These are phyloP conservation scores for Ustilago hordei DNA, from an alignment of 1,284 basidiomycete genomes.

Conservation along the genomic window DNA sequence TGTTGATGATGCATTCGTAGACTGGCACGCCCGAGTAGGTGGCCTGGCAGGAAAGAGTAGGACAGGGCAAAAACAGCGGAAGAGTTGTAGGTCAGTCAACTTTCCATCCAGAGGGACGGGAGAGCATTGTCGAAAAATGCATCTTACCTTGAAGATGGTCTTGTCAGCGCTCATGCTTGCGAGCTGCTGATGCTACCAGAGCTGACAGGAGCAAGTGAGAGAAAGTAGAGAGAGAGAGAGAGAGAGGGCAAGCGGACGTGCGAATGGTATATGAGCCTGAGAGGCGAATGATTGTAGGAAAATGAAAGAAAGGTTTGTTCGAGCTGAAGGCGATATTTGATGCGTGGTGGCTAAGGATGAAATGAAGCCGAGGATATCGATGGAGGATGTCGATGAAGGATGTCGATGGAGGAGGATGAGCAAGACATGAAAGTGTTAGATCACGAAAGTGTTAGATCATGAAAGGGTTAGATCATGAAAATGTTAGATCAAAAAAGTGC, in stretches of 20 bases:
- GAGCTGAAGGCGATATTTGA: not conserved
- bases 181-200: not conserved
- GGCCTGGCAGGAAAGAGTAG: slow-evolving; percentile 54
- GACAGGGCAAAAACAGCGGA: not conserved
- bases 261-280: not conserved
- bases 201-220: not conserved
- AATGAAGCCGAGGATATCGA: not conserved
- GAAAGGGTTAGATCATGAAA: not conserved
- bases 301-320: not conserved
- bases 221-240: not conserved
- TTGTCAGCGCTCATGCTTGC: slow-evolving; percentile 45
- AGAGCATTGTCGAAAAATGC: not conserved
- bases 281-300: not conserved
- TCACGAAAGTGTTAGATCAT: not conserved
- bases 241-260: not conserved
- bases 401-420: not conserved
- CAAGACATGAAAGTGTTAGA: slow-evolving; percentile 4
- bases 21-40: slow-evolving; percentile 71
- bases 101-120: not conserved
- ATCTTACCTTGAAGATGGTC: slow-evolving; percentile 57
- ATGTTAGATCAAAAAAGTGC: not conserved
- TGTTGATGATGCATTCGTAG: slow-evolving; percentile 71
- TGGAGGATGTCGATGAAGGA: not conserved
- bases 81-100: slow-evolving; percentile 9
- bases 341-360: not conserved